Evolutionary conservation across 1,139 yeast genomes (phyloP).

Genomic region (Protomyces inouyei): DNA sequence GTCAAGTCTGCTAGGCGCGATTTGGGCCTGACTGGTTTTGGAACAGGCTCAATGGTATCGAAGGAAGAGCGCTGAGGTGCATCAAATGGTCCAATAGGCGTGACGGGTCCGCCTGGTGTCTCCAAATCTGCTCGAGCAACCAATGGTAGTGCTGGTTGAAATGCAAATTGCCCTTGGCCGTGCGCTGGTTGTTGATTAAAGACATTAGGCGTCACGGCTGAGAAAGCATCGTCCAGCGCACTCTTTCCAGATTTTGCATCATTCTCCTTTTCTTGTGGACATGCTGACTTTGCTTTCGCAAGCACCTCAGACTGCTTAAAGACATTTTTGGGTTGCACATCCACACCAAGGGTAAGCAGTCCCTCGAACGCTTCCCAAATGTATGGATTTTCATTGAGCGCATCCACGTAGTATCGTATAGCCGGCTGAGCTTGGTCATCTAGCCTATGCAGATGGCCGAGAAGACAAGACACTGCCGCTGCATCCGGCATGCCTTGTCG

Average conservation of each 20-base stretch:
- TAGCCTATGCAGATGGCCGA: conserved; percentile 61
- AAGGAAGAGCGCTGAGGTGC: conserved; percentile 4
- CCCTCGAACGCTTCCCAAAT: conserved; percentile 84
- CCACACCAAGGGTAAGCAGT: conserved; percentile 63
- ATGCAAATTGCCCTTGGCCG: background rate
- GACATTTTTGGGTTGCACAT: conserved; percentile 57
- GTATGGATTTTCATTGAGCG: conserved; percentile 68
- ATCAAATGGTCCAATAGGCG: conserved; percentile 8
- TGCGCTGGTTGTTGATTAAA: conserved; percentile 1
- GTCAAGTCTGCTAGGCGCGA: conserved; percentile 6
- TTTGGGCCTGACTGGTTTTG: conserved; percentile 4
- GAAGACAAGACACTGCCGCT: conserved; percentile 57
- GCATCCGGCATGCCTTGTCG: conserved; percentile 54
- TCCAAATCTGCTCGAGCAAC: conserved; percentile 5
- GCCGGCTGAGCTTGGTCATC: conserved; percentile 59
- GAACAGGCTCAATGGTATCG: conserved; percentile 5
- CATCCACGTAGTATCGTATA: conserved; percentile 60
- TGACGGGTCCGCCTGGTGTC: conserved; percentile 6
- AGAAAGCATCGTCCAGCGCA: background rate
- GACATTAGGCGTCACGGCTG: conserved; percentile 5
- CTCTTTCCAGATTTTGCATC: background rate
- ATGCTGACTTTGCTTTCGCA: background rate
- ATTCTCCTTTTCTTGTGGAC: background rate
- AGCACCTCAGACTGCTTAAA: conserved; percentile 36
- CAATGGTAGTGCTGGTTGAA: conserved; percentile 13